A percentile compares a stretch with the other conserved stretches of the same genome.
phyloP scores from a whole-genome alignment of 805 yeast species.

The Metschnikowia reukaufii region DNA sequence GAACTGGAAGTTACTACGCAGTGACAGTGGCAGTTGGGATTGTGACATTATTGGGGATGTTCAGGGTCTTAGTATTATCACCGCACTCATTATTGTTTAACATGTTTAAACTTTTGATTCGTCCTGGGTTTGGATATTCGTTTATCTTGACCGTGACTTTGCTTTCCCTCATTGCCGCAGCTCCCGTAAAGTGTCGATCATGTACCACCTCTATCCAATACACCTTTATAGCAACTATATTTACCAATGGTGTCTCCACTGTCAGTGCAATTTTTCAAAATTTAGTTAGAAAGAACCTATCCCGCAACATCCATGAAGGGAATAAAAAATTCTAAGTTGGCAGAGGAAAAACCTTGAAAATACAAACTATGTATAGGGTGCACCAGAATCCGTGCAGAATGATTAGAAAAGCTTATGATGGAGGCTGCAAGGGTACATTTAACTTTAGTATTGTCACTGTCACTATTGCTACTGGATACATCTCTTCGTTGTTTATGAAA shows the following conservation, averaged over 20 bases:
- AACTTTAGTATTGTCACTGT: constrained; percentile 44
- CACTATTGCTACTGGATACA: constrained; percentile 40
- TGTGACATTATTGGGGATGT: constrained; percentile 48
- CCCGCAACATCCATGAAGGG: constrained; percentile 9
- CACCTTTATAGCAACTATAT: constrained; percentile 82
- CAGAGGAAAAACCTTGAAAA: constrained; percentile 52
- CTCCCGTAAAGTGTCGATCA: constrained; percentile 69
- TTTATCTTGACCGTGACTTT: constrained; percentile 68
- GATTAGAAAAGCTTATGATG: constrained; percentile 52
- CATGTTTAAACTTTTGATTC: constrained; percentile 47
- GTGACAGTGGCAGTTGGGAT: constrained; percentile 45
- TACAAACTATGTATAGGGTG: constrained; percentile 51
- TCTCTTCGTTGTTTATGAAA: constrained; percentile 47
- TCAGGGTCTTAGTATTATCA: constrained; percentile 31
- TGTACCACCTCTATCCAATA: constrained; percentile 87
- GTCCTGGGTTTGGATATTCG: constrained; percentile 68
- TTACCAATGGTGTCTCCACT: constrained; percentile 76
- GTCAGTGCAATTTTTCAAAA: constrained; percentile 67
- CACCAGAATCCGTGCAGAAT: constrained; percentile 52
- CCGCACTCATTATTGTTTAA: constrained; percentile 30
- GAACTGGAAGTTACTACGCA: constrained; percentile 62
- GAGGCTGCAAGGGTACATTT: constrained; percentile 55
- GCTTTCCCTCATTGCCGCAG: constrained; percentile 75
- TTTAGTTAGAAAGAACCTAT: constrained; percentile 32
- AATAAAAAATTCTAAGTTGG: constrained; percentile 27